A percentile compares a stretch with the other conserved stretches of the same genome.
These are phyloP conservation scores for Fusarium albosuccineum DNA, from an alignment of 2,329 filamentous ascomycete species.

Conservation along the genomic window DNA sequence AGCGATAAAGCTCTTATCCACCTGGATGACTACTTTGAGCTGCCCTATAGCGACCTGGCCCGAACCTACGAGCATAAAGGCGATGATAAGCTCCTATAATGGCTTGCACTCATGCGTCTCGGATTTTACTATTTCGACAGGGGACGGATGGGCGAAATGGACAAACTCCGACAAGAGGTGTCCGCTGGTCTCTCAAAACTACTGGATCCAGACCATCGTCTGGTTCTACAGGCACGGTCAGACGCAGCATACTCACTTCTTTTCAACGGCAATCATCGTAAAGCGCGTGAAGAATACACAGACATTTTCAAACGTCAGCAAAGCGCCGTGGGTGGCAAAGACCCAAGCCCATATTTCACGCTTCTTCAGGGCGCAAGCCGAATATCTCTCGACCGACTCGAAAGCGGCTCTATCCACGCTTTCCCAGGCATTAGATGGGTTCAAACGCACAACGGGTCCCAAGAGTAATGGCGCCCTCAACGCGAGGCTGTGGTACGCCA, in stretches of 20 bases:
- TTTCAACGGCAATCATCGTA: neutral
- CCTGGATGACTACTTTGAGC: neutral
- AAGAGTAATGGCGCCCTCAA: neutral
- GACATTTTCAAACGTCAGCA: neutral
- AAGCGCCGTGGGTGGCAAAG: neutral
- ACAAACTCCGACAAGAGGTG: neutral
- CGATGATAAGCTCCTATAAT: neutral
- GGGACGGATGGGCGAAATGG: neutral
- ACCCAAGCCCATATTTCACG: neutral
- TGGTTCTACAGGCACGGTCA: neutral
- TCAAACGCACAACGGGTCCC: neutral
- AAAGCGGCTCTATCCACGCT: neutral
- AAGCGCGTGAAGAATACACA: neutral
- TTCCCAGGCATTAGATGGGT: neutral
- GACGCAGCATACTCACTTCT: neutral
- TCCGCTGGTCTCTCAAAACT: neutral
- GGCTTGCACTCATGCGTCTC: slow-evolving; percentile 1
- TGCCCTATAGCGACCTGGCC: neutral
- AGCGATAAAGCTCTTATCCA: neutral
- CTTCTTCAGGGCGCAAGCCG: neutral
- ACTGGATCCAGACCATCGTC: neutral
- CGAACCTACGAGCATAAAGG: neutral
- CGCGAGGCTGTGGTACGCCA: neutral
- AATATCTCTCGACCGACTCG: neutral
- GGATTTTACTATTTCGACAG: neutral